A percentile compares a stretch with the other conserved stretches of the same genome.
These are phyloP conservation scores for Colletotrichum tropicicola DNA, from an alignment of 2,329 filamentous ascomycete species.

Conservation along the genomic window DNA sequence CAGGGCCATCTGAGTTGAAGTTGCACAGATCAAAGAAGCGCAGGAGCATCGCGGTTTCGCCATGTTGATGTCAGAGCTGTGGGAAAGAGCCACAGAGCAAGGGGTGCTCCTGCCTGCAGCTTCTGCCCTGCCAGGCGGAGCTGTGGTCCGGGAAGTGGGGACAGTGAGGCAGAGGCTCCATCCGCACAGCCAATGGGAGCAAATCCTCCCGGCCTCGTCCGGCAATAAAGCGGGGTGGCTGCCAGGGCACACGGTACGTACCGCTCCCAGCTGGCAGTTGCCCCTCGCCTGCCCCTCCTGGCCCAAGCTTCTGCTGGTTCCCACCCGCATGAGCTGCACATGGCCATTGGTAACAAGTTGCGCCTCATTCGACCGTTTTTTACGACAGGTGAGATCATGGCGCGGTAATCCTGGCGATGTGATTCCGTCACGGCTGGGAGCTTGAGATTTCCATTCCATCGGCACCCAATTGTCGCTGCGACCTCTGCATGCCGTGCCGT, in stretches of 20 bases:
- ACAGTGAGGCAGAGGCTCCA: neutral
- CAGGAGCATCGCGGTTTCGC: constrained; percentile 22
- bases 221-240: neutral
- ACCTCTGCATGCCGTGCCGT: neutral
- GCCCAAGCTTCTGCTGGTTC: constrained; percentile 11
- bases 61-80: constrained; percentile 30
- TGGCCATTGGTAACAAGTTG: neutral
- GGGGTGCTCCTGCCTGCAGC: neutral
- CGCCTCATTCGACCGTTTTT: constrained; percentile 14
- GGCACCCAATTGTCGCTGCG: neutral
- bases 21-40: constrained; percentile 6
- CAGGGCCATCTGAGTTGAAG: neutral
- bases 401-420: constrained; percentile 15
- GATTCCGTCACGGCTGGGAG: neutral
- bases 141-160: constrained; percentile 19
- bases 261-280: neutral
- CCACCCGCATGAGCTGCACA: neutral
- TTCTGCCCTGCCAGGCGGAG: constrained; percentile 9
- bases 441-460: neutral
- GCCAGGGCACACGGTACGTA: constrained; percentile 3
- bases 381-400: constrained; percentile 25
- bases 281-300: constrained; percentile 21
- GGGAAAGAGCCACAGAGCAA: neutral
- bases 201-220: neutral
- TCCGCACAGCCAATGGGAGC: neutral